A percentile compares a stretch with the other conserved stretches of the same genome.
These are phyloP conservation scores for Cochlearia excelsa DNA, from an alignment of 345 rosid species.

Conservation along the genomic window DNA sequence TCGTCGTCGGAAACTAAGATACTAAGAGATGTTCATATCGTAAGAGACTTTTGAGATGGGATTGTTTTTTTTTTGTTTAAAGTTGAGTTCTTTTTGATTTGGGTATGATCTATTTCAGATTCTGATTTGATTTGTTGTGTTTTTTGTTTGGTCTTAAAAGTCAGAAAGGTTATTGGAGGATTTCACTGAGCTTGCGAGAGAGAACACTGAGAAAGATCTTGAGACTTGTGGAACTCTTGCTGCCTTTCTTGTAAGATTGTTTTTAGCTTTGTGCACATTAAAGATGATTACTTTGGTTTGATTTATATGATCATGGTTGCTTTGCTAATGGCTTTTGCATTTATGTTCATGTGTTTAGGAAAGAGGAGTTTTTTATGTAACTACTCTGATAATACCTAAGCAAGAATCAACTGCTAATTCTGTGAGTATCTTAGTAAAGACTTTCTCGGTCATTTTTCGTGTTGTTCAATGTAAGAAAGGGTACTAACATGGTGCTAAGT, in stretches of 20 bases:
- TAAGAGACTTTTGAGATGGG: slow-evolving; percentile 34
- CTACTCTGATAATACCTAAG: slow-evolving; percentile 89
- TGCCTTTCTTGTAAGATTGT: slow-evolving; percentile 68
- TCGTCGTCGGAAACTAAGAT: slow-evolving; percentile 30
- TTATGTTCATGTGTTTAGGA: slow-evolving; percentile 46
- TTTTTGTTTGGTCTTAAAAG: slow-evolving; percentile 33
- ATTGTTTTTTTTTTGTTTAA: neutral
- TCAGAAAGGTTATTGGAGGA: slow-evolving; percentile 72
- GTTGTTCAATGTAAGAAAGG: slow-evolving; percentile 10
- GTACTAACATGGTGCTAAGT: slow-evolving; percentile 18
- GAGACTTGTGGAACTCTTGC: slow-evolving; percentile 91
- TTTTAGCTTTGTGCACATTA: slow-evolving; percentile 7
- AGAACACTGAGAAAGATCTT: slow-evolving; percentile 78
- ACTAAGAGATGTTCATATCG: slow-evolving; percentile 73
- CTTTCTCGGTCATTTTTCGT: slow-evolving; percentile 25
- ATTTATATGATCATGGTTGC: neutral
- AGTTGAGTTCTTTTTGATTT: neutral
- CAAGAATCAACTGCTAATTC: slow-evolving; percentile 84
- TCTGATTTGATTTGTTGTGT: neutral
- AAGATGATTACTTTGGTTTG: slow-evolving; percentile 4
- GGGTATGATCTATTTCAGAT: neutral
- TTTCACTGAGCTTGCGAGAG: slow-evolving; percentile 80
- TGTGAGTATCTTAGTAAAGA: slow-evolving; percentile 47
- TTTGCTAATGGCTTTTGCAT: slow-evolving; percentile 5
- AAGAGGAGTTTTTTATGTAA: slow-evolving; percentile 61